Conservation (phyloP, 2,329 filamentous ascomycete species). For the Alternaria infectoria region DNA sequence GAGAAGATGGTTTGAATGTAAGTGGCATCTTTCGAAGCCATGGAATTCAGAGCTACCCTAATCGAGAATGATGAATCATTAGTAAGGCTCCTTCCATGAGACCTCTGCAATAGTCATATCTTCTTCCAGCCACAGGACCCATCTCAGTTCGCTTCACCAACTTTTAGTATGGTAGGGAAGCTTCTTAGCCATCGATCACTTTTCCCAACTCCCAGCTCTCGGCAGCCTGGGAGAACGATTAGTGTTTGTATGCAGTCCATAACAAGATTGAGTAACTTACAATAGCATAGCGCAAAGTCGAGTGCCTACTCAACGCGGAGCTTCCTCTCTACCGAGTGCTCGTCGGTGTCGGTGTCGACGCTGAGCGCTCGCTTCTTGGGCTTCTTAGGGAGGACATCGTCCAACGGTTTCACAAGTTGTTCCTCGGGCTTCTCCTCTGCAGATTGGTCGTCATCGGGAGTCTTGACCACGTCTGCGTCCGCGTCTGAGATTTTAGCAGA, state of each 20-base stretch:
- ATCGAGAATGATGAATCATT: too few relatives aligned
- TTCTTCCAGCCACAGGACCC: too few relatives aligned
- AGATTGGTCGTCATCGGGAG: background rate
- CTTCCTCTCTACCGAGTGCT: background rate
- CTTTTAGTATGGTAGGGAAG: fast-evolving
- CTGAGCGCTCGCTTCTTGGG: background rate
- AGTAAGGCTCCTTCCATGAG: too few relatives aligned
- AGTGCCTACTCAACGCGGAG: background rate
- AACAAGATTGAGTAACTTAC: too few relatives aligned
- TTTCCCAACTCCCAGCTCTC: too few relatives aligned
- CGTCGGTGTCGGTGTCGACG: background rate
- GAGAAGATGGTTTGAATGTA: background rate
- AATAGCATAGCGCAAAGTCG: background rate
- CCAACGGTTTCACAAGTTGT: too few relatives aligned
- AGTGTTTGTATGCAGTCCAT: too few relatives aligned
- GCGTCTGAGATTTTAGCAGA: too few relatives aligned
- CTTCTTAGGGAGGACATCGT: background rate
- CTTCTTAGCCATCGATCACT: background rate
- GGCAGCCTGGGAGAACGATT: too few relatives aligned
- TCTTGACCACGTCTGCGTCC: background rate
- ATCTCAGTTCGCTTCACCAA: background rate
- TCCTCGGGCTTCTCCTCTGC: background rate
- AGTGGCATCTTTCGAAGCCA: too few relatives aligned
- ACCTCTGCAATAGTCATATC: background rate
- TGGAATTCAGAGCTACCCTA: too few relatives aligned